Conservation (phyloP, 2,329 filamentous ascomycete species). For the Xenoacremonium recifei region DNA sequence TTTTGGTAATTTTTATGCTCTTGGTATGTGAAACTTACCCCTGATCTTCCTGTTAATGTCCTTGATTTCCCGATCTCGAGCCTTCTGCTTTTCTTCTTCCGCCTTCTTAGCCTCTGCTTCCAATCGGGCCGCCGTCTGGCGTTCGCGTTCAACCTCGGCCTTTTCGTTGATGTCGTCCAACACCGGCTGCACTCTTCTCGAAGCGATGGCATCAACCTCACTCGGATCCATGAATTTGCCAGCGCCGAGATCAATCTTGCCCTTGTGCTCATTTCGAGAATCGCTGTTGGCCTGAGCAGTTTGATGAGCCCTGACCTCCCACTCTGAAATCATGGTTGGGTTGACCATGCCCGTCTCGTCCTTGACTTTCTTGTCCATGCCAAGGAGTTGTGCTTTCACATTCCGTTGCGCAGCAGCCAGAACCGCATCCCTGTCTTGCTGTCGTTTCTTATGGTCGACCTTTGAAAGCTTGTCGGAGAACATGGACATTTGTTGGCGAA, state of each 20-base stretch:
- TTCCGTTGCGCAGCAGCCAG: constrained; percentile 81
- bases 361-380: constrained; percentile 80
- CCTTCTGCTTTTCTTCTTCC: constrained; percentile 45
- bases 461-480: constrained; percentile 67
- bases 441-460: constrained; percentile 71
- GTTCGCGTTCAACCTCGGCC: constrained; percentile 69
- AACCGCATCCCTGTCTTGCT: constrained; percentile 71
- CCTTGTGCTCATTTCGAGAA: constrained; percentile 52
- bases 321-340: constrained; percentile 67
- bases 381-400: constrained; percentile 74
- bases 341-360: constrained; percentile 72
- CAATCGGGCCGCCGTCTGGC: constrained; percentile 63
- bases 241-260: constrained; percentile 69
- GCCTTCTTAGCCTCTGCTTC: constrained; percentile 58
- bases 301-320: constrained; percentile 74
- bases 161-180: constrained; percentile 81
- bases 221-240: constrained; percentile 76
- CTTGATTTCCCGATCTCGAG: constrained; percentile 51
- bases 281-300: constrained; percentile 66
- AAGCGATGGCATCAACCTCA: constrained; percentile 78
- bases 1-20: background rate
- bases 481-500: constrained; percentile 75
- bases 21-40: constrained; percentile 48
- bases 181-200: constrained; percentile 74
- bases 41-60: constrained; percentile 55